Evolutionary conservation across 2,329 filamentous ascomycete species (phyloP), one percentile per base, ranked within the genome.

Genomic region (Aspergillus tamarii): DNA sequence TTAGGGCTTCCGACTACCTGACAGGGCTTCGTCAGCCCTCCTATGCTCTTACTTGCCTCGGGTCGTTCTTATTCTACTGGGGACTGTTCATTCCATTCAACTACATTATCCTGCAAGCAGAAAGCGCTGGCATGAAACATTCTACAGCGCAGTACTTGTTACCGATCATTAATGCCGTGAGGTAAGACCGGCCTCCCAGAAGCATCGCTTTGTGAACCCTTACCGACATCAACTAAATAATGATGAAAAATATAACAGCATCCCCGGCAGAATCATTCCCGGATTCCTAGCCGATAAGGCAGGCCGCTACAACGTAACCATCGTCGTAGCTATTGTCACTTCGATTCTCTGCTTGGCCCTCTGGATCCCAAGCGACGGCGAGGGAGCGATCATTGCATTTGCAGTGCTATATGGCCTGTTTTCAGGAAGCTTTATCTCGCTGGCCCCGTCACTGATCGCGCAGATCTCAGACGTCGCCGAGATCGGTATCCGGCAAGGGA

Each of bases 71-170:
- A n/a, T n/a, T n/a, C n/a, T n/a, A n/a, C n/a, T 73, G 67, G 57
- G 74, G 73, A 9, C 65, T 76, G 45, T 76, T 72, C 39, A 63
- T 71, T 2, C 71, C 73, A 3, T 67, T 74, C 32, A 64, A 67
- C 30, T 70, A 68, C 46, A 4, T 72, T 2, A 57, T 66, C 1
- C 57, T 67, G 12, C 57, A 68, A 52, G 70, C 66, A 8, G 46
- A 62, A 16, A 19, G 45, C 16, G 48, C 19, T 14, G 69, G 69
- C 0, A 69, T 71, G 66, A 60, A 41, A 10, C n/a, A 48, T 2
- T 32, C 53, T 10, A 60, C 72, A 0, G 64, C 63, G 2, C 59
- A 68, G 50, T 71, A 70, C 41, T 56, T 69, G 11, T 41, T 70
- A 14, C 62, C 69, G 8, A 69, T 70, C 39, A 41, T 70, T n/a